phyloP scores from a whole-genome alignment of 2,329 filamentous ascomycete genomes.

The Blumeria hordei region DNA sequence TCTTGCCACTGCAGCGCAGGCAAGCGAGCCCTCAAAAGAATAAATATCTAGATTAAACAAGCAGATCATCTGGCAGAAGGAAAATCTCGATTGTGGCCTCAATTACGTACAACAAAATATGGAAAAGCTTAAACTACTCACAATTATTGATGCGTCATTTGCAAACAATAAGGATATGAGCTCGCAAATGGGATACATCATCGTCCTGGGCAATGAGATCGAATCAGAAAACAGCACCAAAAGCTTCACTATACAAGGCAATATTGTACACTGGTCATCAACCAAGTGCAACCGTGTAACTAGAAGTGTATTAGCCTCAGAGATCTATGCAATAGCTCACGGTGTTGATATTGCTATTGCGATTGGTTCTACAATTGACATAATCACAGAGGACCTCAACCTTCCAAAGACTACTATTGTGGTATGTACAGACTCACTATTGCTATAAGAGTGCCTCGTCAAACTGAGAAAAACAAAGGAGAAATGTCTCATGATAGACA shows the following conservation, averaged over 20 bases:
- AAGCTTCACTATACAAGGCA: no score
- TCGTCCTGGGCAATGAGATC: no score
- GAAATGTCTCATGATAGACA: constrained; percentile 2
- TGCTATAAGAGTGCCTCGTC: constrained; percentile 2
- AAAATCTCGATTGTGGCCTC: neutral
- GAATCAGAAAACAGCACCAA: no score
- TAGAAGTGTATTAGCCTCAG: no score
- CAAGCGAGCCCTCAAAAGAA: no score
- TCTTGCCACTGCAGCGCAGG: no score
- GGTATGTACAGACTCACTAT: constrained; percentile 2
- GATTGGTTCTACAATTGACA: neutral
- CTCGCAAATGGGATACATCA: neutral
- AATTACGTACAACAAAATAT: neutral
- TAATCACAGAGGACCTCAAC: neutral
- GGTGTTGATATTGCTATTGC: neutral
- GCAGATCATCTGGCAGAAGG: no score
- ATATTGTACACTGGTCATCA: no score
- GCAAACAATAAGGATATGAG: neutral
- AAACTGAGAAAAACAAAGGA: constrained; percentile 3
- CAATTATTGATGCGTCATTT: neutral
- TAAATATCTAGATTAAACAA: no score
- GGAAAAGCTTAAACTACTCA: neutral
- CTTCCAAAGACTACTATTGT: neutral
- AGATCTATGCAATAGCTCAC: no score
- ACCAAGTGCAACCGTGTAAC: no score